Percentiles rank a stretch among this genome's conserved stretches.
Conservation (phyloP, 2,329 filamentous ascomycete species). For the Hypoxylon sp. region DNA sequence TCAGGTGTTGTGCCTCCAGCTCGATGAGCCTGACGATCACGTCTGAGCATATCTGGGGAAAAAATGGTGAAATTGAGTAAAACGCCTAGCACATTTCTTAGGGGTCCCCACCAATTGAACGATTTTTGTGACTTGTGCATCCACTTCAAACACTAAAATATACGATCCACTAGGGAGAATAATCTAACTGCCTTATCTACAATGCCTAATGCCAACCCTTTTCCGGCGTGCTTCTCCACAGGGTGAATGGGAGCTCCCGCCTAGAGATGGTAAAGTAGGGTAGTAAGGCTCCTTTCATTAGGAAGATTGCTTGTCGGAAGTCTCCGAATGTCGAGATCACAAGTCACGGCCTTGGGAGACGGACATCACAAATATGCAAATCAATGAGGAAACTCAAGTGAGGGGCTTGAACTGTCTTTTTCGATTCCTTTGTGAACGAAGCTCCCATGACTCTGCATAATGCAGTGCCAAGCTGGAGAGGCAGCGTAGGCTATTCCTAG, state of each 20-base stretch:
- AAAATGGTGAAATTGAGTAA: slow-evolving; percentile 36
- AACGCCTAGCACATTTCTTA: slow-evolving; percentile 21
- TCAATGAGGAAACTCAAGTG: slow-evolving; percentile 24
- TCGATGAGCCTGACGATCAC: slow-evolving; percentile 40
- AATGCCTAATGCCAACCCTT: slow-evolving; percentile 29
- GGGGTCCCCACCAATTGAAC: slow-evolving; percentile 26
- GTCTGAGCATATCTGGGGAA: slow-evolving; percentile 45
- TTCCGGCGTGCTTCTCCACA: slow-evolving; percentile 35
- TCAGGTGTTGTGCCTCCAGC: slow-evolving; percentile 37
- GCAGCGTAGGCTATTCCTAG: slow-evolving; percentile 44
- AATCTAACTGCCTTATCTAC: slow-evolving; percentile 19
- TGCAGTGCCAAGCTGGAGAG: slow-evolving; percentile 37
- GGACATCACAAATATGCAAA: slow-evolving; percentile 27
- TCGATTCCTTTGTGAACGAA: slow-evolving; percentile 40
- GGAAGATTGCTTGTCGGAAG: slow-evolving; percentile 30
- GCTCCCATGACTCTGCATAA: slow-evolving; percentile 29
- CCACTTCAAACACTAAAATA: slow-evolving; percentile 21
- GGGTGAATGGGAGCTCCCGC: slow-evolving; percentile 34
- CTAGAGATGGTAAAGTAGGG: slow-evolving; percentile 8
- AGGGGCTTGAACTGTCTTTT: slow-evolving; percentile 48
- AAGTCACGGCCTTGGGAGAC: slow-evolving; percentile 5
- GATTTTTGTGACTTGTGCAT: slow-evolving; percentile 24
- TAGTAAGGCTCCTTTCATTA: slow-evolving; percentile 23
- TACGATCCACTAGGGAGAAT: slow-evolving; percentile 20
- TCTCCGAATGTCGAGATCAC: slow-evolving; percentile 11